phyloP scores from a whole-genome alignment of 805 yeast species.

The Myxozyma neotropica region DNA sequence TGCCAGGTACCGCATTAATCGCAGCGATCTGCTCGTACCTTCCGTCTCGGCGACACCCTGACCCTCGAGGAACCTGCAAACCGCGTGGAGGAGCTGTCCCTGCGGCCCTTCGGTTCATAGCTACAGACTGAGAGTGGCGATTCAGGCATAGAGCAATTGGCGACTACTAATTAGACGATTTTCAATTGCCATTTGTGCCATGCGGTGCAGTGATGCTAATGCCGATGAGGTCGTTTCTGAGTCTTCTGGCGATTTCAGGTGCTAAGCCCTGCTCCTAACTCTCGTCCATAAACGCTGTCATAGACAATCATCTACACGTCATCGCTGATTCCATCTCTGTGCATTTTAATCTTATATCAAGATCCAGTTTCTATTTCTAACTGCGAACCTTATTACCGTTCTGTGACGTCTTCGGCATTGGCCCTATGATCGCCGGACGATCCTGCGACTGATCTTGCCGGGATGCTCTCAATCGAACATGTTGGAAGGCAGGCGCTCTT shows the following conservation, averaged over 20 bases:
- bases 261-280: too few species aligned
- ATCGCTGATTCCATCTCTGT: neutral
- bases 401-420: too few species aligned
- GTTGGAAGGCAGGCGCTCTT: neutral
- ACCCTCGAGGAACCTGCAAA: neutral
- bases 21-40: neutral
- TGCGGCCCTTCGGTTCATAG: neutral
- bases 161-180: too few species aligned
- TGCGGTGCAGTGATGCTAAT: neutral
- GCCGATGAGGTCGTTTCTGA: too few species aligned
- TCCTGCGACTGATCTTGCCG: neutral
- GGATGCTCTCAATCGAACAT: neutral
- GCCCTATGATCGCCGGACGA: conserved; percentile 8
- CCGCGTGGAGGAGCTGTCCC: neutral
- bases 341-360: neutral
- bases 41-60: neutral
- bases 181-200: too few species aligned
- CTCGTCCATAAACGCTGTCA: neutral
- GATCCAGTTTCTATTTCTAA: neutral
- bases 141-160: too few species aligned
- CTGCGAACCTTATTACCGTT: too few species aligned
- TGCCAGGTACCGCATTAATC: neutral
- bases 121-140: neutral
- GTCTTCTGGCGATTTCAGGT: too few species aligned
- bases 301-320: neutral